Evolutionary conservation across 306 rosid species (phyloP).

Genomic region (Urtica urens): DNA sequence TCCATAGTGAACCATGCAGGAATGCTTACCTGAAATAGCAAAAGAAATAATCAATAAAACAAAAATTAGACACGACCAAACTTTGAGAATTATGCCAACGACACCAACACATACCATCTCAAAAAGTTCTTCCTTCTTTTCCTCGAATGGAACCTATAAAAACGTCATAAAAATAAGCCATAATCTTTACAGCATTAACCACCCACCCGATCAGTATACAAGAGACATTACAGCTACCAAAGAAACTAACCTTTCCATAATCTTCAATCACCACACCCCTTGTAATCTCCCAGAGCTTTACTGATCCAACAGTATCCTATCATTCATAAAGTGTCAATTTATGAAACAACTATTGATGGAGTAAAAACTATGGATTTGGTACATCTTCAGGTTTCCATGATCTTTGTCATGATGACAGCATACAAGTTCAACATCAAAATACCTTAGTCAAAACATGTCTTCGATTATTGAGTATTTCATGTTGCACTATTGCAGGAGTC

Average conservation of each 20-base stretch:
- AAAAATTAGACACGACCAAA: slow-evolving; percentile 10
- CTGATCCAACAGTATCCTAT: slow-evolving; percentile 90
- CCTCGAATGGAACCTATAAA: slow-evolving; percentile 77
- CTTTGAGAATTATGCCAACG: too few species aligned
- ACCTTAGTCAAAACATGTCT: slow-evolving; percentile 97
- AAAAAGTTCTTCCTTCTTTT: slow-evolving; percentile 83
- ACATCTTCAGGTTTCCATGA: slow-evolving; percentile 9
- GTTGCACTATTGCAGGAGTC: slow-evolving; percentile 81
- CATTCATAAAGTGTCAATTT: slow-evolving; percentile 14
- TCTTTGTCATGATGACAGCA: slow-evolving; percentile 1
- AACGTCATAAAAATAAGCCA: slow-evolving; percentile 21
- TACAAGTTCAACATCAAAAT: slow-evolving; percentile 19
- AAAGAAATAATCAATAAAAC: slow-evolving; percentile 11
- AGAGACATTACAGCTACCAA: slow-evolving; percentile 3
- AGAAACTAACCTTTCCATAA: slow-evolving; percentile 73
- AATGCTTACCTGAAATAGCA: slow-evolving; percentile 77
- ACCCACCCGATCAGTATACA: slow-evolving; percentile 11
- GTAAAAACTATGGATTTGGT: slow-evolving; percentile 4
- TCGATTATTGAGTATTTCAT: slow-evolving; percentile 87
- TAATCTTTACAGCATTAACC: neutral
- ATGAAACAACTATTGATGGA: slow-evolving; percentile 11
- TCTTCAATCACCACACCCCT: slow-evolving; percentile 75
- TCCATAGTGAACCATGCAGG: slow-evolving; percentile 98
- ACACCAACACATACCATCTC: slow-evolving; percentile 98
- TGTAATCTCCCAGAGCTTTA: slow-evolving; percentile 97